Evolutionary conservation across 2,329 filamentous ascomycete species (phyloP).

Genomic region (Aspergillus caelatus): DNA sequence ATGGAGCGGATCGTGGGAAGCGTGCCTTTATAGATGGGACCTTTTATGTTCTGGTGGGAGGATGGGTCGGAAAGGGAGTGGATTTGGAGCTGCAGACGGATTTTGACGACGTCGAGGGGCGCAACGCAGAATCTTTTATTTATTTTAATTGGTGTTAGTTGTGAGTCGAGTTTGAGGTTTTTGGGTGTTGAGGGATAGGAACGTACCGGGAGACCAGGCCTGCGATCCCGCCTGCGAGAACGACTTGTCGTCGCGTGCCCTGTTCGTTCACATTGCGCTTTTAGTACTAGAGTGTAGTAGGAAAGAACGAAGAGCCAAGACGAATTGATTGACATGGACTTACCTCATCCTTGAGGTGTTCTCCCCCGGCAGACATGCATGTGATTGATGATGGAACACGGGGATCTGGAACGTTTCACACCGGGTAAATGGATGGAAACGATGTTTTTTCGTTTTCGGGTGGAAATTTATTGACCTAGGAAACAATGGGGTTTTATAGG

Average conservation of each 20-base stretch:
- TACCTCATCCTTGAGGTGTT: slow-evolving; percentile 72
- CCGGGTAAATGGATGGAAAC: not conserved
- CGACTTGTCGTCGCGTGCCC: slow-evolving; percentile 68
- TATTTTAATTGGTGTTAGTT: not conserved
- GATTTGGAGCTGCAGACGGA: slow-evolving; percentile 90
- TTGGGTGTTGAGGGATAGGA: not conserved
- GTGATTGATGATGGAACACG: slow-evolving; percentile 26
- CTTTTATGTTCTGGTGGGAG: slow-evolving; percentile 53
- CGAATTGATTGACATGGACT: slow-evolving; percentile 7
- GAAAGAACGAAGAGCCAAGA: not conserved
- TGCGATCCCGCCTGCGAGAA: slow-evolving; percentile 69
- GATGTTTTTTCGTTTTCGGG: not conserved
- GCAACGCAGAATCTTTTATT: slow-evolving; percentile 79
- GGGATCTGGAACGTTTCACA: slow-evolving; percentile 1
- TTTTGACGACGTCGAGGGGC: slow-evolving; percentile 96
- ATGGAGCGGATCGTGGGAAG: slow-evolving; percentile 76
- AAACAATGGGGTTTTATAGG: not conserved
- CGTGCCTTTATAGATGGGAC: slow-evolving; percentile 69
- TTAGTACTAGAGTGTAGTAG: not conserved
- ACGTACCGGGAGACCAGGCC: slow-evolving; percentile 82
- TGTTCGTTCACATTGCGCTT: slow-evolving; percentile 31
- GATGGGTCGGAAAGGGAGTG: slow-evolving; percentile 79
- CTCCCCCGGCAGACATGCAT: slow-evolving; percentile 67
- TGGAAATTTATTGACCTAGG: not conserved
- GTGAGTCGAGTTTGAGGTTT: not conserved